Base-by-base conservation (phyloP, 345 rosid species). In the Moricandia moricandioides region DNA sequence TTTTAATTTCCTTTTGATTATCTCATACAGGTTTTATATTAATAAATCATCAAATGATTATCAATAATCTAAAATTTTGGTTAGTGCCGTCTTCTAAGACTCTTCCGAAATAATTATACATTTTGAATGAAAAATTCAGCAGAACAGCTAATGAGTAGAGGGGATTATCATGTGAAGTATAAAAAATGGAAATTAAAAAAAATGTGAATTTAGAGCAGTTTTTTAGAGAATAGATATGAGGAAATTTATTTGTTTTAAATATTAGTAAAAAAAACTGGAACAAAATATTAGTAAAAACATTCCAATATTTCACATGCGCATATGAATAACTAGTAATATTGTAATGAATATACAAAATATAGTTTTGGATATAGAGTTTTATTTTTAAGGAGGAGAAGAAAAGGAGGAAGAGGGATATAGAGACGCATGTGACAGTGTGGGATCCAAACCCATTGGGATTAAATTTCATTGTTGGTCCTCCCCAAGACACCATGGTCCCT, bases 401-500 rank as follows among this genome's bases (percentile, higher is more conserved):
- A 37, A 62, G 63, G 62, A 65, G 56, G 80, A 73, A 43, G 43
- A 45, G 52, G 35, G 47, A 51, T 18, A 66, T 16, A 35, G 75
- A 60, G 81, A 67, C 75, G 81, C 82, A 72, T 68, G 83, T 81
- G 82, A 78, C 83, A 80, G 68, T 77, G 85, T 85, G 88, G 94
- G 90, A 80, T 82, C 90, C 86, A 77, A 77, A 5, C 80, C 86
- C 83, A 78, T 75, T 78, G 78, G 80, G 71, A 57, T 70, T 76
- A 61, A 83, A 67, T 67, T 73, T 70, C 79, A 43, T 26, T 89
- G 92, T 85, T 85, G 80, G 79, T 62, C 86, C 83, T 85, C 83
- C 82, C 70, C 76, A 43, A 74, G 88, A 80, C 88, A 89, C 49
- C 10, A 73, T 80, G 89, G 95, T 74, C 90, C 91, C 80, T 34